Evolutionary conservation across 1,139 yeast species (phyloP).

Genomic region (Candida tropicalis): DNA sequence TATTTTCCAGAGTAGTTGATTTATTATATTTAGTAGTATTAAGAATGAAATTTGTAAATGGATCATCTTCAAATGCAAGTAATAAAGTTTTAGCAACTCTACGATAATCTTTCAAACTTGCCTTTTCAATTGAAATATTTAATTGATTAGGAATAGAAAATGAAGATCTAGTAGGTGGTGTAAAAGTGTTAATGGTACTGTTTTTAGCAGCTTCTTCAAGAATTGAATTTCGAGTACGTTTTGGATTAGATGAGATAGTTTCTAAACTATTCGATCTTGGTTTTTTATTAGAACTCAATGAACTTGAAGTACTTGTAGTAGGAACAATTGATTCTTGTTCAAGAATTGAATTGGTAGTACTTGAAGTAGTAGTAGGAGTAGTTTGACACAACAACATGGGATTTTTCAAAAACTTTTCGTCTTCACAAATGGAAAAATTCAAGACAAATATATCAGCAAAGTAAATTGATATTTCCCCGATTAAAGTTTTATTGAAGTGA

Average conservation of each 20-base stretch:
- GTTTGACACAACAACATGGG: slow-evolving; percentile 4
- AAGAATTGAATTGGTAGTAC: neutral
- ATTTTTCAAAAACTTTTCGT: neutral
- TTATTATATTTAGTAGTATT: slow-evolving; percentile 30
- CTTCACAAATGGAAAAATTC: neutral
- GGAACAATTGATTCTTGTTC: slow-evolving; percentile 3
- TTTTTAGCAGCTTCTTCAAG: slow-evolving; percentile 1
- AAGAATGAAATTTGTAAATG: slow-evolving; percentile 42
- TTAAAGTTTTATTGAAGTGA: neutral
- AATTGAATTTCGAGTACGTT: slow-evolving; percentile 4
- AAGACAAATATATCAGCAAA: neutral
- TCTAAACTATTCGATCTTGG: slow-evolving; percentile 11
- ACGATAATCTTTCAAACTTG: slow-evolving; percentile 36
- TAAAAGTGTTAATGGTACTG: neutral
- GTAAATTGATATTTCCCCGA: no score
- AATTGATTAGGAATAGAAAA: slow-evolving; percentile 22
- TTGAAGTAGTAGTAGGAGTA: neutral
- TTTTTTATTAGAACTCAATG: slow-evolving; percentile 2
- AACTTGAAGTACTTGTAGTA: slow-evolving; percentile 1
- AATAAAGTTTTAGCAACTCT: slow-evolving; percentile 43
- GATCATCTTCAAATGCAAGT: slow-evolving; percentile 43
- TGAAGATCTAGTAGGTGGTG: slow-evolving; percentile 9
- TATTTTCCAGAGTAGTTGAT: slow-evolving; percentile 18
- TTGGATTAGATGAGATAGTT: slow-evolving; percentile 6
- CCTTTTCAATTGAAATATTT: slow-evolving; percentile 34